phyloP scores from a whole-genome alignment of 768 basidiomycete genomes.

The Porphyrellus cyaneotinctus region DNA sequence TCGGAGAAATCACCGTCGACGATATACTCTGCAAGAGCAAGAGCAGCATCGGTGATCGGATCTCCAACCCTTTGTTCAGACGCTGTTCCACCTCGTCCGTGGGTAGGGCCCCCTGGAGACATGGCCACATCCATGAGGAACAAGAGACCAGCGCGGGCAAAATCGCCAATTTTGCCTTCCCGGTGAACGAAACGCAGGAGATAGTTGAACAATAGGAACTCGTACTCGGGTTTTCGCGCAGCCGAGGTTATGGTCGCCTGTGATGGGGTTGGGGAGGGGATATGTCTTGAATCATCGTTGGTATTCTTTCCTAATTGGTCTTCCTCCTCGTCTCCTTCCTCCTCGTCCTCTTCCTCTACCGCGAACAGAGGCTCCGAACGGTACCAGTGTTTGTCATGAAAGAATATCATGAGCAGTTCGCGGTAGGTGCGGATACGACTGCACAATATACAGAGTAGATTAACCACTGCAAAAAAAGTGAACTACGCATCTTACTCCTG shows the following conservation, averaged over 20 bases:
- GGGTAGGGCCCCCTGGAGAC: slow-evolving; percentile 61
- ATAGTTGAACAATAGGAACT: slow-evolving; percentile 94
- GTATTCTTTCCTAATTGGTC: slow-evolving; percentile 11
- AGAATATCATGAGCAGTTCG: slow-evolving; percentile 94
- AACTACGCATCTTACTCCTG: background rate
- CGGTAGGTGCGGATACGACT: slow-evolving; percentile 86
- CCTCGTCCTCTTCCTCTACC: slow-evolving; percentile 74
- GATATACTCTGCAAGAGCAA: slow-evolving; percentile 89
- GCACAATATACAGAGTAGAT: slow-evolving; percentile 87
- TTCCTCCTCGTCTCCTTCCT: slow-evolving; percentile 46
- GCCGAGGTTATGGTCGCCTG: slow-evolving; percentile 53
- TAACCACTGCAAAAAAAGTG: slow-evolving; percentile 61
- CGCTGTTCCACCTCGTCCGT: slow-evolving; percentile 35
- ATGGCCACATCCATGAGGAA: slow-evolving; percentile 95
- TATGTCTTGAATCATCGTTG: slow-evolving; percentile 16
- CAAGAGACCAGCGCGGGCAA: slow-evolving; percentile 86
- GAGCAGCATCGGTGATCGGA: slow-evolving; percentile 77
- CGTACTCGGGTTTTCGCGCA: slow-evolving; percentile 78
- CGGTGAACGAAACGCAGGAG: slow-evolving; percentile 92
- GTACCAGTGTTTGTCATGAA: slow-evolving; percentile 91
- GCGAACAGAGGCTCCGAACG: slow-evolving; percentile 70
- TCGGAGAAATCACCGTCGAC: slow-evolving; percentile 98
- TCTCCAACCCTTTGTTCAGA: slow-evolving; percentile 37
- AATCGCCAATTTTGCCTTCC: slow-evolving; percentile 91
- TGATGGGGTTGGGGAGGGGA: slow-evolving; percentile 59